Percentiles rank a stretch among this genome's conserved stretches.
phyloP scores from a whole-genome alignment of 2,329 filamentous ascomycete genomes.

The Albophoma yamanashiensis region DNA sequence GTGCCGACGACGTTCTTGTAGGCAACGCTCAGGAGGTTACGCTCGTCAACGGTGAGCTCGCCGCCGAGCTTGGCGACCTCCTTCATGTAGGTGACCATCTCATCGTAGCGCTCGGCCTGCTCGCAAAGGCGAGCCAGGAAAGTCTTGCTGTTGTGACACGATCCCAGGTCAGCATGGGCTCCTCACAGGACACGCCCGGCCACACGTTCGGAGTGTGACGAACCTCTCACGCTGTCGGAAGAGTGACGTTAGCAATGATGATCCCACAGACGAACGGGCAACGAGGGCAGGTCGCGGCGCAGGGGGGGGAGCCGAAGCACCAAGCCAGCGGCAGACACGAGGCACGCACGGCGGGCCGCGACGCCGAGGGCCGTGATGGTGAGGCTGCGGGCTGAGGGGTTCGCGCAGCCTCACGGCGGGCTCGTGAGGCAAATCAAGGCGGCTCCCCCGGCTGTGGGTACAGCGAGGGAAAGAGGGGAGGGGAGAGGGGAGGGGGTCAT shows the following conservation, averaged over 20 bases:
- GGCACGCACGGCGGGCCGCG: neutral
- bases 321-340: neutral
- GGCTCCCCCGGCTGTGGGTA: conserved; percentile 3
- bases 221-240: conserved; percentile 57
- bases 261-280: conserved; percentile 1
- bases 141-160: conserved; percentile 67
- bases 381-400: neutral
- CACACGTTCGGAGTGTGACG: conserved; percentile 17
- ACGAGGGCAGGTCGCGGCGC: neutral
- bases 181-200: neutral
- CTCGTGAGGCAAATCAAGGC: neutral
- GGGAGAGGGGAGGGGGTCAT: neutral
- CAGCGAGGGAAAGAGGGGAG: conserved; percentile 3
- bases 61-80: conserved; percentile 85
- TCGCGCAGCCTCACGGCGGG: neutral
- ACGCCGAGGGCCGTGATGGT: neutral
- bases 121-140: conserved; percentile 99
- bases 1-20: conserved; percentile 99
- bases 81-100: conserved; percentile 99
- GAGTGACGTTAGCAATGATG: conserved; percentile 23
- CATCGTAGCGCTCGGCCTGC: conserved; percentile 99
- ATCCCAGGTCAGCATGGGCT: neutral
- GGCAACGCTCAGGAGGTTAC: conserved; percentile 94
- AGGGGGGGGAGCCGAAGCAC: neutral
- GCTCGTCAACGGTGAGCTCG: conserved; percentile 89